Base-by-base conservation (phyloP, 768 basidiomycete species). In the Mycena alexandri region DNA sequence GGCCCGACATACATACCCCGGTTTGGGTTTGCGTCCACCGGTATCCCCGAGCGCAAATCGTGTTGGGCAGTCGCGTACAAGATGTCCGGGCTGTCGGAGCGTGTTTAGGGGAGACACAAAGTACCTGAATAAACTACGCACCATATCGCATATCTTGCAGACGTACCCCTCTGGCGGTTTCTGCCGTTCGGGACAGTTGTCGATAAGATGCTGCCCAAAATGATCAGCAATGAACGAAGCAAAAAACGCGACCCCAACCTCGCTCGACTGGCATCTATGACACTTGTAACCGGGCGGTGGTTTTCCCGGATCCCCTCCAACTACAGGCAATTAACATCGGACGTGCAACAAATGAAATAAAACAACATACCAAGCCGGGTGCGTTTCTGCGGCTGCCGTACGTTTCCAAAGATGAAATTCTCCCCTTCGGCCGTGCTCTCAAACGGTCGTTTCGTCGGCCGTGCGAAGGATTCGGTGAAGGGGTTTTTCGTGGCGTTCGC, bases 1-100 rank as follows among this genome's bases (percentile, higher is more conserved):
- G 2, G 95, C 94, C 43, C 94, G 87, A 79, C 96, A 99, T 14
- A 93, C 87, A 73, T 99, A 99, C 60, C 93, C 94, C 67, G 90
- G 86, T 54, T 86, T 92, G 9, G 95, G 94, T 74, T 93, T 93
- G 48, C 84, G 86, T 11, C 93, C 93, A 16, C 93, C 93, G 2
- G 93, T 94, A 75, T 95, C 93, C 14, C 93, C 94, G 5, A 87
- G 82, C 24, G 89, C 89, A 71, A 92, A 85, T 75, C 86, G 87
- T 12, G 90, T 90, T 2, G 96, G 95, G 78, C 95, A 97, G 75
- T 97, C 94, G 42, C 93, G 90, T 61, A 97, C 87, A 73, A 93
- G 89, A 76, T 98, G 96, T 34, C 92, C 95, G 43, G 91, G 84
- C 87, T 94, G 71, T 38, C 5, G 38, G 48, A n/a, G 22, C 36